Conservation (phyloP, 768 basidiomycete species). For the Kwoniella shandongensis region DNA sequence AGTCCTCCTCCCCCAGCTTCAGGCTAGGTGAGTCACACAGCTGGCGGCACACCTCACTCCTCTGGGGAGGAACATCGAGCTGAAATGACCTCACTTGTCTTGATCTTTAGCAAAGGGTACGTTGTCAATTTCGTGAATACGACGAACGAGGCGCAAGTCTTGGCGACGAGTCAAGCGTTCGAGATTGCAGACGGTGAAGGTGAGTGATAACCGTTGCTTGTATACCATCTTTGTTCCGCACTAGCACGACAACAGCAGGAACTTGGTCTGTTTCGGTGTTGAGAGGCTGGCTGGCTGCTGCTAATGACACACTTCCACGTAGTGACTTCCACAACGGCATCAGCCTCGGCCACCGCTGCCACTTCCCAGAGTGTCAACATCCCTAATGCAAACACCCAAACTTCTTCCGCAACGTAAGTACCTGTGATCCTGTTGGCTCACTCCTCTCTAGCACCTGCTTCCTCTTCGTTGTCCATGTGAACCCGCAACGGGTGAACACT, state of each 20-base stretch:
- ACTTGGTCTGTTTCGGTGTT: no score
- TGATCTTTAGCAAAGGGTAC: conserved; percentile 26
- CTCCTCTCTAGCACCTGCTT: no score
- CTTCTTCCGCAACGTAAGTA: conserved; percentile 6
- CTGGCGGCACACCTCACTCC: conserved; percentile 5
- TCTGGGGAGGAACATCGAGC: not conserved
- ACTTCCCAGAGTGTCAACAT: conserved; percentile 5
- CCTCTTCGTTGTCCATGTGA: not conserved
- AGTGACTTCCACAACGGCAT: not conserved
- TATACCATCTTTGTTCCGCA: not conserved
- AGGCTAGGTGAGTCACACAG: conserved; percentile 20
- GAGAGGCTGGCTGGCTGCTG: not conserved
- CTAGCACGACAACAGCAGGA: no score
- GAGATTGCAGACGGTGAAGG: conserved; percentile 35
- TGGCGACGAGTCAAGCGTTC: conserved; percentile 37
- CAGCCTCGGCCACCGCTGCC: no score
- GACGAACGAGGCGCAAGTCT: conserved; percentile 32
- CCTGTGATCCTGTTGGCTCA: no score
- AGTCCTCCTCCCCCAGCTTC: conserved; percentile 33
- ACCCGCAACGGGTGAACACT: no score
- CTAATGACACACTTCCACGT: not conserved
- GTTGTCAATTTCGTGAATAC: conserved; percentile 43
- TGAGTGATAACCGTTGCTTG: conserved; percentile 12
- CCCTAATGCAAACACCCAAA: conserved; percentile 11
- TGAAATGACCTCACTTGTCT: no score